Evolutionary conservation across 805 yeast species (phyloP), one percentile per base, ranked within the genome.

Genomic region (Komagataella mondaviorum): DNA sequence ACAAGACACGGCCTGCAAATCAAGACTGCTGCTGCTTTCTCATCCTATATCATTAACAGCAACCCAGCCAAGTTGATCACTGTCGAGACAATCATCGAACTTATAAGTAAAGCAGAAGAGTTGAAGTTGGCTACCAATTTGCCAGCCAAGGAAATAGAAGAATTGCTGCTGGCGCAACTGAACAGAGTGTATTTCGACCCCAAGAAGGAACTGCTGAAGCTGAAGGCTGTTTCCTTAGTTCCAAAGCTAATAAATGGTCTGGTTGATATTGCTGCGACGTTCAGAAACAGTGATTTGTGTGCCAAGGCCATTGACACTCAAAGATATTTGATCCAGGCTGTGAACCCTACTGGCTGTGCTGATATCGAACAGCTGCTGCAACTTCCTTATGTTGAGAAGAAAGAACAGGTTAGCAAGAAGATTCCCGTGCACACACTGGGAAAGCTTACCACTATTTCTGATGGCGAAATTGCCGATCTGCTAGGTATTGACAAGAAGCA

Each of bases 1-100:
- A 93, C 96, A 23, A 86, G 83, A 58, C 80, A 79, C 57, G 96
- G 96, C 3, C 72, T 93, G 54, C 87, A 86, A 56, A 81, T 85
- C 49, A 77, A 79, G 23, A 85, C 98, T n/a, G 96, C 99, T 4
- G 77, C 86, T 3, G 63, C 71, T 52, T 87, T 85, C 61, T 81
- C 87, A 48, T 83, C 85, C 58, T 74, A 77, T 55, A 67, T 88
- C 61, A 76, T 88, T 54, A 90, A 88, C 67, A 77, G 76, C 62
- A 81, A 80, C 61, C 91, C 93, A 8, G 77, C 86, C 22, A 81
- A 78, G 56, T 68, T 80, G 46, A 70, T 84, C 43, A 78, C 85
- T 8, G 71, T 82, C 6, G 74, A 72, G 48, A 74, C 76, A 17
- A 69, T 91, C 43, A 64, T 79, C 51, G 73, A 76, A 48, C 76